A percentile compares a stretch with the other conserved stretches of the same genome.
These are phyloP conservation scores for Melaleuca alternifolia DNA, from an alignment of 345 rosid species.

Conservation along the genomic window DNA sequence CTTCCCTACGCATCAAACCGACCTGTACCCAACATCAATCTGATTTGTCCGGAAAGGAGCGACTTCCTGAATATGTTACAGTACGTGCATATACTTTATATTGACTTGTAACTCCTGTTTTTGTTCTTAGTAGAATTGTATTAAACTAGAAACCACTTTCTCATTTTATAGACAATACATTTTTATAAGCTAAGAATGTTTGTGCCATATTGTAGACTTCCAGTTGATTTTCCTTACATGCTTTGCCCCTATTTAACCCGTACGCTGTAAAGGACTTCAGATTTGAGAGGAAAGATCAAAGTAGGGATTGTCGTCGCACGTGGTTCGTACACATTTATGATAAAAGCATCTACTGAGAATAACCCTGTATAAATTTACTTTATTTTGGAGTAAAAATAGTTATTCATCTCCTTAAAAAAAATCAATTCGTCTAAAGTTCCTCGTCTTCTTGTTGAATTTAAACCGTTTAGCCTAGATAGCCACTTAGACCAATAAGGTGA, in stretches of 20 bases:
- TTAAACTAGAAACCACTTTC: not conserved
- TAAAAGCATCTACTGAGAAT: not conserved
- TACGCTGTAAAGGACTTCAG: not conserved
- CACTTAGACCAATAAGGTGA: not conserved
- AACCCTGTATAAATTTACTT: not conserved
- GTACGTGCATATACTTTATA: not conserved
- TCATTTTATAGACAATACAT: not conserved
- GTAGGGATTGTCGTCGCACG: not conserved
- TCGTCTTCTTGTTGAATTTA: not conserved
- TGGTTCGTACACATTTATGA: not conserved
- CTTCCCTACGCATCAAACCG: constrained; percentile 27
- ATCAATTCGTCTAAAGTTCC: not conserved
- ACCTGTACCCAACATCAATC: not conserved
- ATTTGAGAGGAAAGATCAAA: not conserved
- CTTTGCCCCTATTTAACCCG: not conserved
- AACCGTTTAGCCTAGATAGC: not conserved
- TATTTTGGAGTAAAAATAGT: not conserved
- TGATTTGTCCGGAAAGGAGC: not conserved
- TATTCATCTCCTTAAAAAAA: not conserved
- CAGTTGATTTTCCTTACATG: not conserved
- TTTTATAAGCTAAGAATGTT: not conserved
- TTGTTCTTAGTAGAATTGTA: not conserved
- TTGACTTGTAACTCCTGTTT: not conserved
- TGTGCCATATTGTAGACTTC: not conserved
- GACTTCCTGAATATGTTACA: not conserved